Percentiles rank a stretch among this genome's conserved stretches.
phyloP scores from a whole-genome alignment of 306 rosid species.

The Trifolium pratense region DNA sequence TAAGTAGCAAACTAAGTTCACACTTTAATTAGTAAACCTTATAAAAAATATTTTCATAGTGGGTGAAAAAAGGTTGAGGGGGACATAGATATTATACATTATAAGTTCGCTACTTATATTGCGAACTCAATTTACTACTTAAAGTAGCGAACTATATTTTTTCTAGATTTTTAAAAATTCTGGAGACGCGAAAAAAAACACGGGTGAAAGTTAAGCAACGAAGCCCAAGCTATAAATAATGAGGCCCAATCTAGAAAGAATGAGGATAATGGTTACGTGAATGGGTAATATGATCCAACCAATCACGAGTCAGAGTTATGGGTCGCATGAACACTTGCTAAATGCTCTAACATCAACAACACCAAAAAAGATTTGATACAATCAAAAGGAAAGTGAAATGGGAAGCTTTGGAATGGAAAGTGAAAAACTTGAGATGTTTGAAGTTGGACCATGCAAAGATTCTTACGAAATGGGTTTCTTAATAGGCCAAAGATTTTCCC shows the following conservation, averaged over 20 bases:
- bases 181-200: too few relatives aligned
- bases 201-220: not conserved
- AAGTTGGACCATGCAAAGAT: conserved; percentile 60
- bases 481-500: conserved; percentile 70
- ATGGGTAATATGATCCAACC: not conserved
- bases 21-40: too few relatives aligned
- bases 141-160: too few relatives aligned
- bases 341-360: not conserved
- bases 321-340: too few relatives aligned
- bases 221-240: not conserved
- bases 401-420: conserved; percentile 30
- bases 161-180: too few relatives aligned
- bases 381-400: not conserved
- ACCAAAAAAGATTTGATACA: not conserved
- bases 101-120: too few relatives aligned
- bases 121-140: too few relatives aligned
- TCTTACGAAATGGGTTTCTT: conserved; percentile 61
- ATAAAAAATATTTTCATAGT: too few relatives aligned
- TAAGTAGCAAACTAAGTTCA: too few relatives aligned
- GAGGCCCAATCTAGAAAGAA: too few relatives aligned
- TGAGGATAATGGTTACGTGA: not conserved
- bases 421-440: conserved; percentile 50
- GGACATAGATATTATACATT: too few relatives aligned
- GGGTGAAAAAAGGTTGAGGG: too few relatives aligned
- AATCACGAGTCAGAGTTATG: not conserved